Conservation (phyloP, 169 alveolate species). For the Plasmodium cynomolgi region DNA sequence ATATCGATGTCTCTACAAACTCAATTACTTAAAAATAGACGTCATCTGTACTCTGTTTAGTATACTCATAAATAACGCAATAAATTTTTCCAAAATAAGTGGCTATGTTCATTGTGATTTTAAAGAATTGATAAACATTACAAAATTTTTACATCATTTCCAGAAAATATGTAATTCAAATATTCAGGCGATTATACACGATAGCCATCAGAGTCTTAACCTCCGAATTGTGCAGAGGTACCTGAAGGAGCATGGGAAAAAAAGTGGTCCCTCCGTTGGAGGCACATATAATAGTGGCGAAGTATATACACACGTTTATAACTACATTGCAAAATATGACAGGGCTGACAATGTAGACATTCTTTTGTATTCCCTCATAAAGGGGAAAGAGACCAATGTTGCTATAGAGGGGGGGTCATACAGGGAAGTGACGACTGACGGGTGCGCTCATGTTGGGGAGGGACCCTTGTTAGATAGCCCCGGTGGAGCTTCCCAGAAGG, state of each 20-base stretch:
- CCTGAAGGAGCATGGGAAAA: conserved; percentile 14
- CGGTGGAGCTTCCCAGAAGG: neutral
- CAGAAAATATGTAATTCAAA: conserved; percentile 39
- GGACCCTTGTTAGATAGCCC: neutral
- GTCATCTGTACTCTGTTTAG: conserved; percentile 20
- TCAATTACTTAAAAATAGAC: conserved; percentile 38
- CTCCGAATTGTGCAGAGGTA: conserved; percentile 31
- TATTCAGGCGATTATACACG: conserved; percentile 43
- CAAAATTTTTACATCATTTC: conserved; percentile 42
- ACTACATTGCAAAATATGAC: conserved; percentile 25
- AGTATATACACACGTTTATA: conserved; percentile 17
- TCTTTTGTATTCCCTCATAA: conserved; percentile 28
- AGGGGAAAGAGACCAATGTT: neutral
- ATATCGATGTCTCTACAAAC: conserved; percentile 50
- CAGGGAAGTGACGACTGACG: neutral
- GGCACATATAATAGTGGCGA: neutral
- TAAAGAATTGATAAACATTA: conserved; percentile 41
- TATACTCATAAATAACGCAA: conserved; percentile 38
- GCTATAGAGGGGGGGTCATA: neutral
- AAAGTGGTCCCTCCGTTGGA: neutral
- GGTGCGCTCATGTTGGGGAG: neutral
- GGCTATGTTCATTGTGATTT: conserved; percentile 66
- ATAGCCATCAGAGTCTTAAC: neutral
- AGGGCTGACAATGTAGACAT: conserved; percentile 44
- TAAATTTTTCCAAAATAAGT: conserved; percentile 26